phyloP scores from a whole-genome alignment of 192 early-diverging fungal species.

The Rhizoclosmatium globosum region DNA sequence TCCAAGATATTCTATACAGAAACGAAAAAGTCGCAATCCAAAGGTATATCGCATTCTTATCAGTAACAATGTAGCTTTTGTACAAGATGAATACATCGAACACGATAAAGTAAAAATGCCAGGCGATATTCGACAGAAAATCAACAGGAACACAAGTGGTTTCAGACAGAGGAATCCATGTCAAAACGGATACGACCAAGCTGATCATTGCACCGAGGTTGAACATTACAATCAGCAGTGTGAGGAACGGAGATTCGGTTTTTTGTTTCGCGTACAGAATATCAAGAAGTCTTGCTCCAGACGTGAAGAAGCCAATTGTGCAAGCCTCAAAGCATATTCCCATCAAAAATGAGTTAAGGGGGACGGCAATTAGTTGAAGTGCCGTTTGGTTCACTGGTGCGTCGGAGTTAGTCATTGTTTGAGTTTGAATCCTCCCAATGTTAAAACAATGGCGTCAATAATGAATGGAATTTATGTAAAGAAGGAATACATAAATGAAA shows the following conservation, averaged over 20 bases:
- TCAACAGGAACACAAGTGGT: background rate
- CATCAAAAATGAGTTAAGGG: background rate
- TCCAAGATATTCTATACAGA: background rate
- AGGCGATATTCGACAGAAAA: background rate
- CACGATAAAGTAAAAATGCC: background rate
- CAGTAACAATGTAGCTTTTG: background rate
- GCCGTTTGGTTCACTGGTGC: background rate
- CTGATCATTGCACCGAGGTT: background rate
- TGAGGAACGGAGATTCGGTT: background rate
- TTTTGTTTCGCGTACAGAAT: background rate
- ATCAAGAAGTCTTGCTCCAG: background rate
- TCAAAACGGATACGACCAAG: background rate
- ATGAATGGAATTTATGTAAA: too few species aligned
- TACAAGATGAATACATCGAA: background rate
- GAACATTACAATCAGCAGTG: background rate
- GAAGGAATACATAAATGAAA: too few species aligned
- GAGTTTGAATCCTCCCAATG: background rate
- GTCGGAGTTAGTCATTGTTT: background rate
- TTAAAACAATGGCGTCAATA: background rate
- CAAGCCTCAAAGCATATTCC: constrained; percentile 12
- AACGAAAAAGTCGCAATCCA: background rate
- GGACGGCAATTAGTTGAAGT: background rate
- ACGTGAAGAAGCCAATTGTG: background rate
- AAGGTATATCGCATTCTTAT: background rate
- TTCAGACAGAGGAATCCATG: background rate